Conservation (phyloP, 371 early-diverging fungal genomes). For the Mucor mucedo region DNA sequence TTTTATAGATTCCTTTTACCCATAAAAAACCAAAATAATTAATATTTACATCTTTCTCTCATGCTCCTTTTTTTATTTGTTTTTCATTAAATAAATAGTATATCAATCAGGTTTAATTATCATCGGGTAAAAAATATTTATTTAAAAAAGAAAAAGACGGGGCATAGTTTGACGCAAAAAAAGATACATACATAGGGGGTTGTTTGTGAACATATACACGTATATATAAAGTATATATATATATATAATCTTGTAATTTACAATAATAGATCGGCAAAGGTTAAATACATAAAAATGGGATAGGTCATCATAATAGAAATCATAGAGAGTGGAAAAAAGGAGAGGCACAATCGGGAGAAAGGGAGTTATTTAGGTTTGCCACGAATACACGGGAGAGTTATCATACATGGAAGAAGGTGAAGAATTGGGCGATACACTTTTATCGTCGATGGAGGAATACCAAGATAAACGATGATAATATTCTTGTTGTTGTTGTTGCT, state of each 20-base stretch:
- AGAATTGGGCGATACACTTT: conserved; percentile 1
- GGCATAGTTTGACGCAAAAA: background rate
- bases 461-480: conserved; percentile 8
- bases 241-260: conserved; percentile 3
- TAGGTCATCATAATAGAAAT: background rate
- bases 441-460: conserved; percentile 3
- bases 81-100: conserved; percentile 2
- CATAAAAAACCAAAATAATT: background rate
- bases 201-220: background rate
- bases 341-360: background rate
- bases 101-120: background rate
- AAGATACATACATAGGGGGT: too few species aligned
- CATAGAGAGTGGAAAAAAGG: background rate
- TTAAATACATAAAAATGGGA: background rate
- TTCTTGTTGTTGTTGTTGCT: background rate
- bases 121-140: background rate
- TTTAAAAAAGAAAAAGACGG: background rate
- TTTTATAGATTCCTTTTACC: background rate
- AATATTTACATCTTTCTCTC: background rate
- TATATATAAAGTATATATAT: background rate
- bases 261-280: background rate
- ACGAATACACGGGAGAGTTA: background rate
- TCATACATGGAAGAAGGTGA: conserved; percentile 11
- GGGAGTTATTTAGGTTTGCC: conserved; percentile 5
- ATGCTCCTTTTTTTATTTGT: background rate